These are phyloP conservation scores for Globisporangium camurandrum DNA, from an alignment of 352 stramenopile genomes.

Conservation along the genomic window DNA sequence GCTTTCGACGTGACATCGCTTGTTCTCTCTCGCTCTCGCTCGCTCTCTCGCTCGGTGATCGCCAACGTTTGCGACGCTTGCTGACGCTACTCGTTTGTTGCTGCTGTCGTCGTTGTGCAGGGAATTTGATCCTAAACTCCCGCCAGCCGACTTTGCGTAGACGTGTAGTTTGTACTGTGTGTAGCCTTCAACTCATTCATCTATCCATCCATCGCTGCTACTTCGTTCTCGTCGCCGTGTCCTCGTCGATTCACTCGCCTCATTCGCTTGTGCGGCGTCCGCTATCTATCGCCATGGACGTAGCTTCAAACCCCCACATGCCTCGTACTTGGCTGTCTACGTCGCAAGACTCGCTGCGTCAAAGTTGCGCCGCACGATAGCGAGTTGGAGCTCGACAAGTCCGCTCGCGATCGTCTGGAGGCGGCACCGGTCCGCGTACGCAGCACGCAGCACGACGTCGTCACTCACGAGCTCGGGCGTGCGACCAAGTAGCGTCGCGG, in stretches of 20 bases:
- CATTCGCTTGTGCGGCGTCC: too few species aligned
- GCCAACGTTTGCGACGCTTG: too few species aligned
- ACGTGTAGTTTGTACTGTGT: too few species aligned
- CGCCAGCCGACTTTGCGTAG: too few species aligned
- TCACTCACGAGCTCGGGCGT: slow-evolving; percentile 50
- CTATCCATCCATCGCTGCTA: neutral
- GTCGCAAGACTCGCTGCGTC: slow-evolving; percentile 14
- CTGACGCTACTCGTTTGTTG: slow-evolving; percentile 7
- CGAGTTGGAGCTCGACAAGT: slow-evolving; percentile 36
- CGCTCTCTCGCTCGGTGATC: neutral
- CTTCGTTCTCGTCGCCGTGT: neutral
- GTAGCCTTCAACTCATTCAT: neutral
- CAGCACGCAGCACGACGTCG: slow-evolving; percentile 47
- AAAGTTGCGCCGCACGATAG: slow-evolving; percentile 50
- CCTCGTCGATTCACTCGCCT: too few species aligned
- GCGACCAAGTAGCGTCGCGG: slow-evolving; percentile 33
- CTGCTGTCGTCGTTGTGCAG: slow-evolving; percentile 7
- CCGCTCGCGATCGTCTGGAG: slow-evolving; percentile 57
- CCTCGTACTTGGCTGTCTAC: too few species aligned
- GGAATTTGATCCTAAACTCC: slow-evolving; percentile 7
- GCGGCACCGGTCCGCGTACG: slow-evolving; percentile 51
- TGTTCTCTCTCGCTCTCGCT: neutral
- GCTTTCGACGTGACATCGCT: neutral
- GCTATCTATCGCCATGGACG: too few species aligned
- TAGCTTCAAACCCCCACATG: too few species aligned